phyloP scores from a whole-genome alignment of 1,284 basidiomycete genomes.

The Ceratorhiza oryzae-sativae region DNA sequence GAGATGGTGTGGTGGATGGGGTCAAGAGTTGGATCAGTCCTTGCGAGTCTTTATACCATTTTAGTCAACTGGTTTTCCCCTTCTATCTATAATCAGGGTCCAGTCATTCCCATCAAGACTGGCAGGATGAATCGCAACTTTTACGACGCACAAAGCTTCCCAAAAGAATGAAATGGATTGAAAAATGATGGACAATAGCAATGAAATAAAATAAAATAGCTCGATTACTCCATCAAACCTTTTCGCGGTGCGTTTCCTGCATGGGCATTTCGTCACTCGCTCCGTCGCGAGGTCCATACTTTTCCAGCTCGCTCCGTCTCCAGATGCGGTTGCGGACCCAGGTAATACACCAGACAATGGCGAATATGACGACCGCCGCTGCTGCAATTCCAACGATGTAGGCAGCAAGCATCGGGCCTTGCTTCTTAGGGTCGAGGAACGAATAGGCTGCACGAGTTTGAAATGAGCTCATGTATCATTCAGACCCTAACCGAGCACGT shows the following conservation, averaged over 20 bases:
- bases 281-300: slow-evolving; percentile 14
- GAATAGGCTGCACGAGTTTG: slow-evolving; percentile 53
- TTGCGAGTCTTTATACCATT: not conserved
- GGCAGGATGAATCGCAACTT: too few relatives aligned
- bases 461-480: not conserved
- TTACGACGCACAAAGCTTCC: not conserved
- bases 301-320: slow-evolving; percentile 13
- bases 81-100: not conserved
- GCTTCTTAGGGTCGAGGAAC: slow-evolving; percentile 56
- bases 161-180: not conserved
- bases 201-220: not conserved
- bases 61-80: not conserved
- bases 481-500: slow-evolving; percentile 46
- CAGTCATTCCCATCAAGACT: too few relatives aligned
- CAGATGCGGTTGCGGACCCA: slow-evolving; percentile 41
- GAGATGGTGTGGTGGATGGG: not conserved
- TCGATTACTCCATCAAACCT: slow-evolving; percentile 2
- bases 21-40: not conserved
- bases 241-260: not conserved
- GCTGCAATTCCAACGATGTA: slow-evolving; percentile 64
- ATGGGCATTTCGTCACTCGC: slow-evolving; percentile 18
- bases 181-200: not conserved
- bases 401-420: slow-evolving; percentile 53
- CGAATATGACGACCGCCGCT: slow-evolving; percentile 59
- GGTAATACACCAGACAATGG: slow-evolving; percentile 46